Base-by-base conservation (phyloP, 2,329 filamentous ascomycete species). In the Fusarium sp. region DNA sequence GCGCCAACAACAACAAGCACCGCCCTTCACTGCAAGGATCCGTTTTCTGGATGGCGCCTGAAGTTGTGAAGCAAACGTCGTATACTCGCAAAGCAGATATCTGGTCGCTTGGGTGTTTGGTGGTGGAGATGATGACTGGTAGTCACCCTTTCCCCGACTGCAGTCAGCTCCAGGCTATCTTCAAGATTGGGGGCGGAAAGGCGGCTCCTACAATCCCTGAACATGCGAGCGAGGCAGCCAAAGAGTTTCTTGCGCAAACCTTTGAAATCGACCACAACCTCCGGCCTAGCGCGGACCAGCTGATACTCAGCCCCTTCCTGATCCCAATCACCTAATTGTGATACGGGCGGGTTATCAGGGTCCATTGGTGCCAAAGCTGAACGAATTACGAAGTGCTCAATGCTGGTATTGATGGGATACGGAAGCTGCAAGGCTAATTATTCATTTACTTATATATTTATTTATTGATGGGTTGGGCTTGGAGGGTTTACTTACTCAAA, bases 1-100 rank as follows among this genome's bases (percentile, higher is more conserved):
- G 87, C 76, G 91, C 86, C 79, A 89, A 87, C 78, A 91, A 91
- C 82, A 91, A 88, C 82, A 91, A 90, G 81, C 87, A 92, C 78
- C 86, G 91, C 10, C 90, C 91, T 6, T 98, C 95, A 4, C 89
- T 99, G 7, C 96, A 99, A 82, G 96, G 96, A 20, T 98, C 95
- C 31, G 96, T 99, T 58, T 99, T 98, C 85, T 99, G 96, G 96
- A 99, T 99, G 96, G 96, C 96, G 2, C 96, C 96, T 14, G 96
- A 99, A 85, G 96, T 99, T 26, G 96, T 99, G 71, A 96, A 96
- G 79, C 96, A 98, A 83, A 98, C 95, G 7, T 95, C 95, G 11
- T 98, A 99, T 84, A 98, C 95, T 10, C 94, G 95, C 84, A 98
- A 98, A 85, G 96, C 96, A 20, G 96, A 99, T 79, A 99, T 99